Base-by-base conservation (phyloP, 192 early-diverging fungal genomes). In the Gaertneriomyces sp. region DNA sequence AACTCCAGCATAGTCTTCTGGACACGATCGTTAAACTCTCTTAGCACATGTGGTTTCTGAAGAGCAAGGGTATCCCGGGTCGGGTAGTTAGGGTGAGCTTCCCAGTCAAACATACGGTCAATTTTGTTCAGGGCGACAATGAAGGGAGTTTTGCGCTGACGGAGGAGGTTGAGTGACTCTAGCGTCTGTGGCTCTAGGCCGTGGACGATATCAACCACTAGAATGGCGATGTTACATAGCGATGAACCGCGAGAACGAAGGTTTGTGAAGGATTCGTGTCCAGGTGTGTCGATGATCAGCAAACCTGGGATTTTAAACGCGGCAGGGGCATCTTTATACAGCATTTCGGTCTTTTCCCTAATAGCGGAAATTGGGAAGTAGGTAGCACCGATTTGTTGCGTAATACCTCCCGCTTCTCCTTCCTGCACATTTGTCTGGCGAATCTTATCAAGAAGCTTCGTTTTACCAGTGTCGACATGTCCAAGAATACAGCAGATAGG, bases 331-430 rank as follows among this genome's bases (percentile, higher is more conserved):
- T 75, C 81, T 76, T 87, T 73, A 57, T 82, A 66, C 53, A 99
- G 75, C 46, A 85, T 79, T 0, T 86, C 87, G 38, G 96, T 97
- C 83, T 99, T 99, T 66, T 86, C 79, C 74, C 85, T 84, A 66
- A 99, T 95, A 38, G 93, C 92, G 42, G 92, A 89, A 58, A 92
- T 84, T n/a, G 96, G 97, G 87, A 99, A 97, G 80, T 91, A 99
- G 33, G 95, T 97, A 12, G 97, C 97, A 77, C 97, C 97, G 64
- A 99, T 99, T 73, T 99, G 97, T 77, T 99, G 97, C 9, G 97
- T 99, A 74, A 99, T 99, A 77, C 97, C 97, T 70, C 97, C 97
- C 42, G 97, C 97, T 86, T 99, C 97, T 60, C 95, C 95, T 61
- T 91, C 97, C 79, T 98, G 96, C 14, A 99, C 97, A 80, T 96